Base-by-base conservation (phyloP, 1,139 yeast species). In the Pneumocystis sp. region DNA sequence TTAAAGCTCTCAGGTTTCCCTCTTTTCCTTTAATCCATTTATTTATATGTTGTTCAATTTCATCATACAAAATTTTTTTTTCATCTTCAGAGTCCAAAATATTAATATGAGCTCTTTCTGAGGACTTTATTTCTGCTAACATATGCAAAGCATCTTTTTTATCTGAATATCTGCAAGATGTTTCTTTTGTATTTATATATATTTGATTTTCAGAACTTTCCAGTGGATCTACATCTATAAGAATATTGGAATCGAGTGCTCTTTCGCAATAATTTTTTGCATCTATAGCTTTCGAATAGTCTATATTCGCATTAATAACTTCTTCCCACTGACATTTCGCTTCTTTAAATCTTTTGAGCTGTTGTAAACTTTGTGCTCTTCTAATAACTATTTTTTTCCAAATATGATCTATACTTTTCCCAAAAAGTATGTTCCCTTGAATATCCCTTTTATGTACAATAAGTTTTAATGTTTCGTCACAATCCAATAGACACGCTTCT, bases 321-420 rank as follows among this genome's bases (percentile, higher is more conserved):
- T 77, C 74, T 68, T 90, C 34, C 34, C 34, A 91, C 8, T 81
- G 75, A 0, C 76, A 78, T 57, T 88, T 78, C 0, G 97, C 86
- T 6, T 82, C 84, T 64, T 78, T 74, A 74, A 81, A 88, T 69
- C 81, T 81, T 72, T 95, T 98, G 68, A 85, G 34, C 34, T 31
- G 73, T 74, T 95, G 98, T 63, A 85, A 79, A 0, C 91, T 85
- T 72, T 93, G 97, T 0, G 97, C 97, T 70, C 84, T 82, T 68
- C 87, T 83, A 3, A 81, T 76, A 62, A 84, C 74, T 50, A 91
- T 78, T 74, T 90, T 91, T 35, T 81, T 76, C 85, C 90, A 89
- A 76, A 95, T 84, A 35, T 83, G 84, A 71, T 82, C 84, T 69
- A 85, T 79, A 0, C 82, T 74, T 72, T 86, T 89, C 6, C 81